These are phyloP conservation scores for Neckera pumila DNA, from an alignment of 225 moss, liverwort and hornwort genomes.

Conservation along the genomic window DNA sequence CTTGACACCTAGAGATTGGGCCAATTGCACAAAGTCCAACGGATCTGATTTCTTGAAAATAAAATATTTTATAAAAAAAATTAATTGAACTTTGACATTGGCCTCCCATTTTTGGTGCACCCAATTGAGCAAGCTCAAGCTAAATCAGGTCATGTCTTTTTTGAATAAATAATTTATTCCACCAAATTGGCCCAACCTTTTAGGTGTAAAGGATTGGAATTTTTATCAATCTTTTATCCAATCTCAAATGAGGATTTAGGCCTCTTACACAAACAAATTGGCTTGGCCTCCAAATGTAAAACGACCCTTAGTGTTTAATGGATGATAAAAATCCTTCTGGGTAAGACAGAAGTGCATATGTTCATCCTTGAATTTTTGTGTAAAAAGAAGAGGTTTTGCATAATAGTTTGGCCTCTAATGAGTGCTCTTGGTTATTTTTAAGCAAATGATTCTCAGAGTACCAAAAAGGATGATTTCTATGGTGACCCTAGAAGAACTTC, in stretches of 20 bases:
- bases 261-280: background rate
- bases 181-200: background rate
- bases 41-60: no score
- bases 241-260: background rate
- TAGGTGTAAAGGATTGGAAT: no score
- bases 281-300: background rate
- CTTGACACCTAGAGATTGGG: background rate
- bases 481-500: fast-evolving
- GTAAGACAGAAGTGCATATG: fast-evolving
- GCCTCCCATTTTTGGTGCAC: background rate
- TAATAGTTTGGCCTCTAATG: background rate
- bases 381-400: background rate
- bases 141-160: background rate
- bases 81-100: background rate
- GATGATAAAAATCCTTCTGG: background rate
- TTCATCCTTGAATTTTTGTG: background rate
- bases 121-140: fast-evolving
- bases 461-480: fast-evolving
- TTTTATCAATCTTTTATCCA: no score
- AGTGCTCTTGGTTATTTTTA: background rate
- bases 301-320: fast-evolving
- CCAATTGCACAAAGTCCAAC: no score
- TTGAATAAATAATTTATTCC: background rate
- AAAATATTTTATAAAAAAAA: no score
- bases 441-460: background rate